Evolutionary conservation across 2,329 filamentous ascomycete genomes (phyloP).

Genomic region (Pleurostoma richardsiae): DNA sequence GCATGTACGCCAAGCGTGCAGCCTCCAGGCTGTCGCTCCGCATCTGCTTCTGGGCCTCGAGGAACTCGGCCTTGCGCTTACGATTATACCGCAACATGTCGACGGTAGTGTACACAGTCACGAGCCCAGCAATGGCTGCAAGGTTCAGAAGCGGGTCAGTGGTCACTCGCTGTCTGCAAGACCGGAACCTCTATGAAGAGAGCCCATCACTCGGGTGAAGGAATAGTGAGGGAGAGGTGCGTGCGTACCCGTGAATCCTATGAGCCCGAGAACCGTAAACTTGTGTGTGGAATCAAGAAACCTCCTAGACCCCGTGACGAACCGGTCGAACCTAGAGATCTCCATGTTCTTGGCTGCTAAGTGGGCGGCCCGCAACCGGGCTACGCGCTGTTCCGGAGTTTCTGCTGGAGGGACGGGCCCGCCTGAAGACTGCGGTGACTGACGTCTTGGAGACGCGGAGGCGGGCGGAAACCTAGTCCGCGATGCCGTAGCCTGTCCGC

Average conservation of each 20-base stretch:
- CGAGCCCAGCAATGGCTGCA: conserved; percentile 47
- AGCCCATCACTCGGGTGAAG: too few species aligned
- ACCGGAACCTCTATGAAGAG: too few species aligned
- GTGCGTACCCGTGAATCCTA: conserved; percentile 51
- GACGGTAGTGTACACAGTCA: conserved; percentile 54
- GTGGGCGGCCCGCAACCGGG: conserved; percentile 62
- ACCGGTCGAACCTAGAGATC: conserved; percentile 45
- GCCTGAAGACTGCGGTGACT: conserved; percentile 1
- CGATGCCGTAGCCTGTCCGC: conserved; percentile 25
- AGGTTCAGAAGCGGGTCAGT: neutral
- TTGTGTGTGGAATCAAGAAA: conserved; percentile 53
- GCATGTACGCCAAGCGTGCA: conserved; percentile 56
- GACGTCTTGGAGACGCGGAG: conserved; percentile 6
- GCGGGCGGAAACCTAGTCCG: conserved; percentile 9
- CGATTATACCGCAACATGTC: conserved; percentile 60
- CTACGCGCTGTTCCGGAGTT: conserved; percentile 65
- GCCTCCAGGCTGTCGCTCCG: conserved; percentile 49
- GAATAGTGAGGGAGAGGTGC: too few species aligned
- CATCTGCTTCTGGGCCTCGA: conserved; percentile 48
- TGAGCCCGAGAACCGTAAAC: conserved; percentile 47
- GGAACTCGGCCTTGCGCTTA: conserved; percentile 53
- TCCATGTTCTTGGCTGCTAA: conserved; percentile 58
- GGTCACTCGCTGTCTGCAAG: too few species aligned
- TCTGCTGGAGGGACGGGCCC: conserved; percentile 32
- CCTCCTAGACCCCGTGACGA: conserved; percentile 41